A percentile compares a stretch with the other conserved stretches of the same genome.
Evolutionary conservation across 2,329 filamentous ascomycete genomes (phyloP).

Genomic region (Corinectria fuckeliana): DNA sequence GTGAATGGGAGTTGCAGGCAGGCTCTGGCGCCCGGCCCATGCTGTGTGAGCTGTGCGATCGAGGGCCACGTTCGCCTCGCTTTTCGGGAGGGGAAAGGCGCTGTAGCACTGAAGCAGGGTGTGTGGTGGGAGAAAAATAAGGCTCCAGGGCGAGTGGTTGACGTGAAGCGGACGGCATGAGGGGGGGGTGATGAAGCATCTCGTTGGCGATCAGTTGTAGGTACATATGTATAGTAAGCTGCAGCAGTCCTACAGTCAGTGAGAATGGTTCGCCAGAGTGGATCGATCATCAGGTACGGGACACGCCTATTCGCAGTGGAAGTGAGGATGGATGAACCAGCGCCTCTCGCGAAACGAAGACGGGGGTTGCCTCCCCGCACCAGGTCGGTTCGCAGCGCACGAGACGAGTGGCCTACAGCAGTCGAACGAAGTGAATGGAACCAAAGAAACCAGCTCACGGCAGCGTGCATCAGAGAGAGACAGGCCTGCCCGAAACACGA

Average conservation of each 20-base stretch:
- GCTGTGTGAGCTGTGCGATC: constrained; percentile 27
- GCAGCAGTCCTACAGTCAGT: too few relatives aligned
- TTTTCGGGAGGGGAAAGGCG: constrained; percentile 24
- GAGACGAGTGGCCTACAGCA: constrained; percentile 2
- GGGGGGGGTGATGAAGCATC: constrained; percentile 5
- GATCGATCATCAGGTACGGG: constrained; percentile 8
- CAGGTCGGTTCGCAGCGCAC: neutral
- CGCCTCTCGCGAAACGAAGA: neutral
- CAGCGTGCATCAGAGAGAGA: constrained; percentile 7
- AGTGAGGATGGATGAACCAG: neutral
- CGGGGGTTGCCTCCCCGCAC: too few relatives aligned
- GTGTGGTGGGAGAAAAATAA: constrained; percentile 20
- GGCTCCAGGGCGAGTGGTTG: constrained; percentile 32
- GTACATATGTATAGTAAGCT: too few relatives aligned
- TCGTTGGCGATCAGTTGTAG: constrained; percentile 19
- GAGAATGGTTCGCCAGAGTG: constrained; percentile 15
- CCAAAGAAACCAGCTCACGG: constrained; percentile 8
- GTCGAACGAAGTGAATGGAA: too few relatives aligned
- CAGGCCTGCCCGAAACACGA: neutral
- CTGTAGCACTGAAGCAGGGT: constrained; percentile 18
- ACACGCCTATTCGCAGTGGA: neutral
- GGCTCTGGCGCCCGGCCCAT: too few relatives aligned
- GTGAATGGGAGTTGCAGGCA: too few relatives aligned
- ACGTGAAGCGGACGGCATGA: constrained; percentile 32
- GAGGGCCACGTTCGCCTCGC: constrained; percentile 36